Base-by-base conservation (phyloP, 805 yeast genomes). In the Candida patagonica region DNA sequence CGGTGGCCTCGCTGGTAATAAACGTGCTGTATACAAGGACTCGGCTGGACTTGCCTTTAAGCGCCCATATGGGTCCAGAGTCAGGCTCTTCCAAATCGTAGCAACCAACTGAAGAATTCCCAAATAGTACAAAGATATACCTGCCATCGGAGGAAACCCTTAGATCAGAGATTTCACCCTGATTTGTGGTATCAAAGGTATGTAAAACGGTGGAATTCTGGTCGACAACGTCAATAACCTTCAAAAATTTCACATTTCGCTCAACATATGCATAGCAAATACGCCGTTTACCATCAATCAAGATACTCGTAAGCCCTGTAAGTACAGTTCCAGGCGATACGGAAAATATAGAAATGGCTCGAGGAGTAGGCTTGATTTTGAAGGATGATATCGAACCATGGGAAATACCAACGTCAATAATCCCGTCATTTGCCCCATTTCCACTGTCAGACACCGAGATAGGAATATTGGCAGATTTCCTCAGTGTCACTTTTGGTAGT, bases 241-340 rank as follows among this genome's bases (percentile, higher is more conserved):
- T 32, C 5, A 60, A 31, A 26, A 25, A 43, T 32, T 25, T 29
- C 46, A 53, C 56, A 21, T 52, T 55, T 20, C 62, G 53, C 40
- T 58, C 62, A 5, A 38, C 27, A 1, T 50, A 48, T 6, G 54
- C 59, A 38, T 43, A 46, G 20, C 31, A 37, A 12, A 41, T 30
- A 10, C 23, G 9, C 13, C 32, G 7, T 12, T 10, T 4, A 13
- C 15, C 41, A 17, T 22, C 22, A 10, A 17, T 15, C n/a, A n/a
- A 17, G 17, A 16, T 10, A 21, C 33, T 23, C 16, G 34, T 15
- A 10, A 43, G 17, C 12, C 60, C 54, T 1, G 59, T 48, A 12
- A 60, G 43, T 3, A 31, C 27, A 8, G 54, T 52, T 10, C 51
- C 55, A 3, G 63, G 63, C 2, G 65, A 49, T 3, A 61, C 51